Conservation (phyloP, 768 basidiomycete genomes). For the Cubamyces sp. region DNA sequence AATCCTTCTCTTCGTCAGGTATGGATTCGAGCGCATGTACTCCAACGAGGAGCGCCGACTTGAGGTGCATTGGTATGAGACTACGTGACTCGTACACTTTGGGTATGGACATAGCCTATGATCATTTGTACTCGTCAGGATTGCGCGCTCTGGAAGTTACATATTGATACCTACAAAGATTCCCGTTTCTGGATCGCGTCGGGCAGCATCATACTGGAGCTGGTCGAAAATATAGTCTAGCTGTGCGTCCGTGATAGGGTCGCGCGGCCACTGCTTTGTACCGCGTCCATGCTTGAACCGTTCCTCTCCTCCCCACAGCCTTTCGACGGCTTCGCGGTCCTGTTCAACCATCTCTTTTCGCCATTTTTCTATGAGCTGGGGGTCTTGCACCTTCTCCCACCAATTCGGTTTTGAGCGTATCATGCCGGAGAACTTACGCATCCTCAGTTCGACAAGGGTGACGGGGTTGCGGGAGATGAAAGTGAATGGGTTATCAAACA, state of each 20-base stretch:
- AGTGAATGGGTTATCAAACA: background rate
- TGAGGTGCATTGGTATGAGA: background rate
- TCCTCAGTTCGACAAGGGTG: constrained; percentile 12
- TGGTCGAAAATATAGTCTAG: constrained; percentile 6
- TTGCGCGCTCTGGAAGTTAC: background rate
- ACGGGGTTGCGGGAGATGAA: background rate
- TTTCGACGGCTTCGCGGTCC: background rate
- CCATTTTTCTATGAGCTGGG: background rate
- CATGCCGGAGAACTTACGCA: constrained; percentile 1
- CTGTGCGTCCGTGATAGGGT: background rate
- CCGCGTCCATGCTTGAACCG: background rate
- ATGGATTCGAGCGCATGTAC: constrained; percentile 39
- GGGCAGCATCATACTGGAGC: background rate
- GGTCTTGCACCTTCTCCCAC: constrained; percentile 7
- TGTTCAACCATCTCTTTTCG: constrained; percentile 9
- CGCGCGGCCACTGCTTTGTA: constrained; percentile 4
- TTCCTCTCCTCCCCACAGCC: constrained; percentile 1
- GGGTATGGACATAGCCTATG: background rate
- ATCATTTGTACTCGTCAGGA: background rate
- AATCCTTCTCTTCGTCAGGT: constrained; percentile 43
- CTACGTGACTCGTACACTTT: background rate
- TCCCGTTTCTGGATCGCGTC: background rate
- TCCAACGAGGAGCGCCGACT: background rate
- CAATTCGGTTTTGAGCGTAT: constrained; percentile 5
- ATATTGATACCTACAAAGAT: background rate